These are phyloP conservation scores for Lactifluus echinatus DNA, from an alignment of 768 basidiomycete species.

Conservation along the genomic window DNA sequence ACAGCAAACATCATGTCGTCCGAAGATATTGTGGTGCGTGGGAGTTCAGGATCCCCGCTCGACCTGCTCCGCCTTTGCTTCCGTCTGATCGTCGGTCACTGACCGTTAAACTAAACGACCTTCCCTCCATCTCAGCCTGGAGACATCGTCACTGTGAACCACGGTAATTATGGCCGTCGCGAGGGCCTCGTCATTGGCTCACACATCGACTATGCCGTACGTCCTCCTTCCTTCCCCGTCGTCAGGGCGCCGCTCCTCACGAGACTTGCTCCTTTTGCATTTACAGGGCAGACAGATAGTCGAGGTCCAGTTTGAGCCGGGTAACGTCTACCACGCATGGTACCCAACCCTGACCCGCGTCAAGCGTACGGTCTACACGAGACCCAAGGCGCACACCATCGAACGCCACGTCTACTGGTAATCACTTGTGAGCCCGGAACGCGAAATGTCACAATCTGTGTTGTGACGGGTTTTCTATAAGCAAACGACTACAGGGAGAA, in stretches of 20 bases:
- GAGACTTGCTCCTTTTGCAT: neutral
- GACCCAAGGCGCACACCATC: conserved; percentile 46
- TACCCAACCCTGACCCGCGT: conserved; percentile 76
- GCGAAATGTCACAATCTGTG: neutral
- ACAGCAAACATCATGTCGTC: neutral
- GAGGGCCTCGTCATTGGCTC: conserved; percentile 79
- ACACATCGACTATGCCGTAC: conserved; percentile 59
- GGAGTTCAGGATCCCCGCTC: no score
- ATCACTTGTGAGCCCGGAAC: neutral
- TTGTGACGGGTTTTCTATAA: neutral
- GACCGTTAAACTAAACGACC: neutral
- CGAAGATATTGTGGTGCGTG: conserved; percentile 8
- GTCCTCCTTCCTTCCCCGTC: conserved; percentile 23
- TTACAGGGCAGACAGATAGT: conserved; percentile 71
- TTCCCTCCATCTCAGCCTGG: conserved; percentile 44
- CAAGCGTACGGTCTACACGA: conserved; percentile 54
- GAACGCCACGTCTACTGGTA: conserved; percentile 75
- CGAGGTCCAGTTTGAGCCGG: conserved; percentile 69
- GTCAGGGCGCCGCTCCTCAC: neutral
- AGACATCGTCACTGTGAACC: conserved; percentile 71
- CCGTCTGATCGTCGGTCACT: neutral
- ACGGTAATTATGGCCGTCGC: conserved; percentile 50
- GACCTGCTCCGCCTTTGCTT: accelerated
- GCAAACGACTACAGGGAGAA: neutral
- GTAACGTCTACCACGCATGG: conserved; percentile 63